Conservation (phyloP, 2,329 filamentous ascomycete genomes). For the Rhynchosporium secalis region DNA sequence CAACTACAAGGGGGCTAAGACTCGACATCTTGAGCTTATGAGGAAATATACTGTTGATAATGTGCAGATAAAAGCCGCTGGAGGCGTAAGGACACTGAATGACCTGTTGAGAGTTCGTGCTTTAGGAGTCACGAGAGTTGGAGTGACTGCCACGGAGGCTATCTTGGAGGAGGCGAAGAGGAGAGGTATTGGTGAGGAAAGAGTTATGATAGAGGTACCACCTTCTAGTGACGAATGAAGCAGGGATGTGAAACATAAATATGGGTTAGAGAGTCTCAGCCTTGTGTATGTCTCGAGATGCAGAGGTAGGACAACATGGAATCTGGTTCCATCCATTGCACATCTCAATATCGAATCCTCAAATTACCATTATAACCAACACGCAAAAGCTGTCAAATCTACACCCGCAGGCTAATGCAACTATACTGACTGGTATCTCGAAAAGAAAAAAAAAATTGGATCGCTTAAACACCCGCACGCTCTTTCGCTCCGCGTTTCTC, state of each 20-base stretch:
- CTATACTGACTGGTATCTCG: conserved; percentile 7
- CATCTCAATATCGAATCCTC: background rate
- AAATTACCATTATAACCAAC: background rate
- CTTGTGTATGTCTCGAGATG: background rate
- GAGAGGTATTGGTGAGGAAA: conserved; percentile 46
- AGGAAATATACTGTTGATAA: conserved; percentile 44
- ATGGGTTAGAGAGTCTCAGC: background rate
- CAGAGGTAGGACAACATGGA: background rate
- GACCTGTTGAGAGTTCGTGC: conserved; percentile 55
- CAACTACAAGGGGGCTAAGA: conserved; percentile 54
- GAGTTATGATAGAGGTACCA: conserved; percentile 24
- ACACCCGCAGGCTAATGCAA: background rate
- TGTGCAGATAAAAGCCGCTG: conserved; percentile 59
- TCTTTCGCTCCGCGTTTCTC: background rate
- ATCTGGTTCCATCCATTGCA: background rate
- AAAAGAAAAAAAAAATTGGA: conserved; percentile 1
- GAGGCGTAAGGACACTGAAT: conserved; percentile 57
- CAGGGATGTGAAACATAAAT: no score
- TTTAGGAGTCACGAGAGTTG: conserved; percentile 55
- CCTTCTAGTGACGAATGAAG: background rate
- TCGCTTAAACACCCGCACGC: background rate
- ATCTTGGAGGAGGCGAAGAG: conserved; percentile 56
- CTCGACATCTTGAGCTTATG: conserved; percentile 55
- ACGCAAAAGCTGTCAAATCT: background rate
- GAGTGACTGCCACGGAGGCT: conserved; percentile 53